Conservation (phyloP, 352 stramenopile genomes). For the Globisporangium heterothallicum region DNA sequence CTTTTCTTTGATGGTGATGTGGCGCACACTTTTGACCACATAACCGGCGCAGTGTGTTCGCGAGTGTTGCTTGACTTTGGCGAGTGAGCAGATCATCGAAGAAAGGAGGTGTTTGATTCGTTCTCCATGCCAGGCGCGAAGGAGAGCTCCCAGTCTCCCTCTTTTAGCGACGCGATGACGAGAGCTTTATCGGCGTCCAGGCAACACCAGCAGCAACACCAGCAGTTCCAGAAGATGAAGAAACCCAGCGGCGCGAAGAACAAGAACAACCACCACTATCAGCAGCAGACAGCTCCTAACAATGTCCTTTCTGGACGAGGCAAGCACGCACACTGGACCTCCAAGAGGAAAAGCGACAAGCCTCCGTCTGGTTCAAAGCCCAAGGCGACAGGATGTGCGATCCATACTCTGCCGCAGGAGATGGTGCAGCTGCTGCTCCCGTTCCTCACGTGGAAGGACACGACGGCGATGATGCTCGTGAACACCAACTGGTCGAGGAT, state of each 20-base stretch:
- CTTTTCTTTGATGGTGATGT: no score
- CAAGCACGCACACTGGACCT: background rate
- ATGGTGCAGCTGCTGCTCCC: slow-evolving; percentile 35
- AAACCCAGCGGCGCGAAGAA: background rate
- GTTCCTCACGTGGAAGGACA: slow-evolving; percentile 47
- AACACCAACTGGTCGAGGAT: slow-evolving; percentile 20
- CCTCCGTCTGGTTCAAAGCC: background rate
- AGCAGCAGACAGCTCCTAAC: background rate
- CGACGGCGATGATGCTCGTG: slow-evolving; percentile 25
- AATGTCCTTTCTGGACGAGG: no score
- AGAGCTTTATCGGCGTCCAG: background rate
- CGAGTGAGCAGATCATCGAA: slow-evolving; percentile 1
- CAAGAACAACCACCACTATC: background rate
- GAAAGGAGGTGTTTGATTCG: background rate
- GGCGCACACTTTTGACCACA: no score
- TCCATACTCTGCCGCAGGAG: slow-evolving; percentile 30
- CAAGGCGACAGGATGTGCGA: slow-evolving; percentile 1
- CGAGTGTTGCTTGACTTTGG: background rate
- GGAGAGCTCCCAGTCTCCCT: background rate
- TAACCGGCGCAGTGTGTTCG: background rate
- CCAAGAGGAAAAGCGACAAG: background rate
- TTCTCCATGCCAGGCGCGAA: no score
- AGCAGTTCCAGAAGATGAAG: background rate
- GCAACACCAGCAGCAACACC: background rate
- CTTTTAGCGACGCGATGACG: background rate